Conservation (phyloP, 805 yeast species). For the Teunomyces aglyptinius region DNA sequence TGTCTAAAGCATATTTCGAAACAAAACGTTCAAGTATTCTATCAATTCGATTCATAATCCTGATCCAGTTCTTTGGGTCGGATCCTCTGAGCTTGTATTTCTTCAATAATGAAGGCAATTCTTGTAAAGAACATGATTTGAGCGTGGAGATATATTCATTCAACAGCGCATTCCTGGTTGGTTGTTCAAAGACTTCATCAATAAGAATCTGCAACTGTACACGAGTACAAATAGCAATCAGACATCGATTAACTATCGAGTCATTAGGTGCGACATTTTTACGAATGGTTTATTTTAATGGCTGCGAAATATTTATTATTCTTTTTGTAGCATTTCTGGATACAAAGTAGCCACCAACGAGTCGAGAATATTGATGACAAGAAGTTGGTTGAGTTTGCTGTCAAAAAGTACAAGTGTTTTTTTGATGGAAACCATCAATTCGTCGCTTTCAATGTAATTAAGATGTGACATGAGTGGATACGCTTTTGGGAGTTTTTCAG, state of each 20-base stretch:
- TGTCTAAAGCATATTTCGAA: neutral
- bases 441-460: conserved; percentile 9
- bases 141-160: neutral
- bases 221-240: no score
- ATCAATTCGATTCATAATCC: neutral
- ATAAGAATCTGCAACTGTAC: no score
- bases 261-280: no score
- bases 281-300: neutral
- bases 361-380: conserved; percentile 43
- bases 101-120: neutral
- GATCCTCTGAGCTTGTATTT: neutral
- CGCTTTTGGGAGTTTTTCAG: neutral
- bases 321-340: conserved; percentile 29
- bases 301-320: neutral
- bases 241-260: no score
- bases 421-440: conserved; percentile 8
- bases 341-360: conserved; percentile 36
- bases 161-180: neutral
- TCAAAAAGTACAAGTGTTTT: conserved; percentile 12
- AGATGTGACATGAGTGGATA: conserved; percentile 1
- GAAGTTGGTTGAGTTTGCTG: conserved; percentile 40
- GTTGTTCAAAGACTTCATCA: no score
- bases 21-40: neutral
- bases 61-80: neutral
- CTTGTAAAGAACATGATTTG: neutral